Evolutionary conservation across 2,329 filamentous ascomycete species (phyloP), one percentile per base, ranked within the genome.

Genomic region (Aspergillus unguis): DNA sequence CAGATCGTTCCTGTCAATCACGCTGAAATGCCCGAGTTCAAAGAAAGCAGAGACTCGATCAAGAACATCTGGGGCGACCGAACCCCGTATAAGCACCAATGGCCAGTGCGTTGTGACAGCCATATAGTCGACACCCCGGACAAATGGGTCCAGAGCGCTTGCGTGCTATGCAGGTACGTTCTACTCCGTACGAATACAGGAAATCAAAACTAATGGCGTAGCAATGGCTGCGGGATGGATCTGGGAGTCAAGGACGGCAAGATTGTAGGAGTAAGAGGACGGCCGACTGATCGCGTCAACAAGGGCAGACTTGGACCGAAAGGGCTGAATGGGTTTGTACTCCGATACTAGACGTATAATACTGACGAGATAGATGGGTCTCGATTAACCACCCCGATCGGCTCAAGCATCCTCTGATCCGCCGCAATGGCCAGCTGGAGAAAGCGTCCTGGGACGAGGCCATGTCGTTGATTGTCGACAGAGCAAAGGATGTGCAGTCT

Each of bases 81-180:
- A 10, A 68, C 63, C 3, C 67, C 68, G 0, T 72, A 67, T 52
- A 67, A 67, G 47, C 62, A 68, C 40, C 55, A 69, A 40, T 72
- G 70, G 69, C 69, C 69, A 1, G 60, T 60, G 0, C 54, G 70
- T 37, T 61, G 66, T 4, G 70, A 73, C 50, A 40, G 50, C 25
- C 58, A 62, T 6, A 54, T 52, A 36, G 60, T 67, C 11, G 68
- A 72, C 27, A 62, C 66, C 33, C 68, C 68, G 0, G 69, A 73
- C 2, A 65, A 65, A 59, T 73, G 70, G 70, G 68, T 72, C 4
- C 68, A 71, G 52, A 71, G 69, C 54, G 70, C 70, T 1, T 73
- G 69, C 59, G 66, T 71, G 6, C 58, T 72, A 17, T 72, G 70
- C 62, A 70, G 65, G 68, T 70, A 59, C n/a, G 47, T 3, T n/a